A percentile compares a stretch with the other conserved stretches of the same genome.
phyloP scores from a whole-genome alignment of 2,329 filamentous ascomycete genomes.

The Apiospora pterosperma region DNA sequence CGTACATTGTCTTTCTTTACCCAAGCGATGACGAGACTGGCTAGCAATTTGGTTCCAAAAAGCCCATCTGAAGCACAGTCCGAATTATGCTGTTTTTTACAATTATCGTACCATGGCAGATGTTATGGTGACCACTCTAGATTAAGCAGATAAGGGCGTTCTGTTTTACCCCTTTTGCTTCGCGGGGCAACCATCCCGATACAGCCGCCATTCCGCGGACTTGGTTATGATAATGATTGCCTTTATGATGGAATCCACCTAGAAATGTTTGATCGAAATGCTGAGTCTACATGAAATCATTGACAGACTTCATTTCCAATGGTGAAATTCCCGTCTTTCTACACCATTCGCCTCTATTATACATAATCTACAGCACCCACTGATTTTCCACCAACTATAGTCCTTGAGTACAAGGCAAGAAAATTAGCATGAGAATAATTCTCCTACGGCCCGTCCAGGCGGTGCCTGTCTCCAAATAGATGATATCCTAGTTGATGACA shows the following conservation, averaged over 20 bases:
- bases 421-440: slow-evolving; percentile 8
- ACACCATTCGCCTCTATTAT: too few species aligned
- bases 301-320: too few species aligned
- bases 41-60: too few species aligned
- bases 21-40: too few species aligned
- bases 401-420: too few species aligned
- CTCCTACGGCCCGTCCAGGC: slow-evolving; percentile 9
- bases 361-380: too few species aligned
- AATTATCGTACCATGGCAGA: neutral
- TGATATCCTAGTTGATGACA: slow-evolving; percentile 7
- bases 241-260: neutral
- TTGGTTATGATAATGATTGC: neutral
- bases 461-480: neutral
- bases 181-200: neutral
- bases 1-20: neutral
- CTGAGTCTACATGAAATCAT: too few species aligned
- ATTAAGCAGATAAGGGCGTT: neutral
- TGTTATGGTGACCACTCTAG: neutral
- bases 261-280: neutral
- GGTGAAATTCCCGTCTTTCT: too few species aligned
- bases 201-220: neutral
- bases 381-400: too few species aligned
- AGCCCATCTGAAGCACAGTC: too few species aligned
- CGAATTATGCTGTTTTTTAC: neutral
- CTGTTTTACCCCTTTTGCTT: neutral